phyloP scores from a whole-genome alignment of 1,284 basidiomycete species.

The Rhizopogon parksii region DNA sequence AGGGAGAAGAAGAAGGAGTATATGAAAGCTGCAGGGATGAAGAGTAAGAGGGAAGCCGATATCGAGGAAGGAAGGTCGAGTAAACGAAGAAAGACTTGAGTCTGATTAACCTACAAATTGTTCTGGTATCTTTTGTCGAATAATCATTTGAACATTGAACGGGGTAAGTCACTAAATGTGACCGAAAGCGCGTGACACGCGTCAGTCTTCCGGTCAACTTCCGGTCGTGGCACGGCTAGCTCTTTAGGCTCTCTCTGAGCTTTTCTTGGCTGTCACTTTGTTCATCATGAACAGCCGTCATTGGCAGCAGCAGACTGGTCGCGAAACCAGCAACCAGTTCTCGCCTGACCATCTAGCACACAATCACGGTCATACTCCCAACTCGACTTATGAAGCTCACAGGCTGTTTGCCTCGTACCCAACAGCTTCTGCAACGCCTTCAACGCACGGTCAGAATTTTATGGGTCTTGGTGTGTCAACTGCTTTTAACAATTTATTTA shows the following conservation, averaged over 20 bases:
- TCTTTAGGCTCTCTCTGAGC: not conserved
- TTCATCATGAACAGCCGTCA: constrained; percentile 21
- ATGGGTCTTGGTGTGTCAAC: constrained; percentile 9
- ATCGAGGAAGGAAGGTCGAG: constrained; percentile 46
- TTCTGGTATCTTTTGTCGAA: too few species aligned
- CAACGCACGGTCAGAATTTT: constrained; percentile 48
- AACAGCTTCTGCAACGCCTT: constrained; percentile 61
- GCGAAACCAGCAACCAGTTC: constrained; percentile 9
- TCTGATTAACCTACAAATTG: not conserved
- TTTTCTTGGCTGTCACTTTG: not conserved
- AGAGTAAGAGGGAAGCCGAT: constrained; percentile 60
- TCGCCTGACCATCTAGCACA: constrained; percentile 11
- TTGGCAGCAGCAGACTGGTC: constrained; percentile 22
- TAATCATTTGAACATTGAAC: too few species aligned
- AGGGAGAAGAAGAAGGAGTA: constrained; percentile 76
- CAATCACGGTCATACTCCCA: constrained; percentile 18
- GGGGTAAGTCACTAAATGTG: constrained; percentile 15
- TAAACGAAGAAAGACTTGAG: constrained; percentile 43
- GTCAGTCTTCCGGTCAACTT: constrained; percentile 1
- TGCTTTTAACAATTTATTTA: constrained; percentile 25
- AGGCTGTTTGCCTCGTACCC: constrained; percentile 58
- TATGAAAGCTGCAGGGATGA: constrained; percentile 70
- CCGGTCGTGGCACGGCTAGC: not conserved
- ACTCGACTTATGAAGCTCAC: constrained; percentile 56
- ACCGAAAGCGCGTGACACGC: constrained; percentile 16